Conservation (phyloP, 257 asterid genomes). For the Jasminum sambac region DNA sequence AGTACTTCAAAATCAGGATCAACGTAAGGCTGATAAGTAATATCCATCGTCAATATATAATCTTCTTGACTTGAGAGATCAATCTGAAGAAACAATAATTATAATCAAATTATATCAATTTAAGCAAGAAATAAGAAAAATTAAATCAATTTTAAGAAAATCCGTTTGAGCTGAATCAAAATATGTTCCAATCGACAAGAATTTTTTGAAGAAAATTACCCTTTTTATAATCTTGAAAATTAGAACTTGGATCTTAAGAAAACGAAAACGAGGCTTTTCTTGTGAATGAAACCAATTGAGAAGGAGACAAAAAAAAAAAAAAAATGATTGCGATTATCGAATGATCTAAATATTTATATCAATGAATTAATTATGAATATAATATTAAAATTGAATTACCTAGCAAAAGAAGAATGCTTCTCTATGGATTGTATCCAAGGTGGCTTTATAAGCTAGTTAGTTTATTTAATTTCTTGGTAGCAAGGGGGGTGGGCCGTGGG, state of each 20-base stretch:
- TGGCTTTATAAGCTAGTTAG: not conserved
- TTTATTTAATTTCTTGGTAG: not conserved
- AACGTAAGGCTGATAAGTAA: constrained; percentile 57
- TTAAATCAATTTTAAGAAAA: constrained; percentile 16
- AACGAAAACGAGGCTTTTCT: not conserved
- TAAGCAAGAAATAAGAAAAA: not conserved
- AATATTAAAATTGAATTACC: not conserved
- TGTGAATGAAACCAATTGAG: not conserved
- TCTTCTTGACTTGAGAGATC: constrained; percentile 7
- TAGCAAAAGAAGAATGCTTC: not conserved
- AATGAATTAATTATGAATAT: constrained; percentile 3
- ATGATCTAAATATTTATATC: not conserved
- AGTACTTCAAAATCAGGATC: constrained; percentile 62
- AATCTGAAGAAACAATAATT: not conserved
- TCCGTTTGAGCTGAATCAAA: not conserved
- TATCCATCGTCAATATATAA: constrained; percentile 46
- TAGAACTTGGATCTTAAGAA: constrained; percentile 6
- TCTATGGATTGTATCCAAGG: not conserved
- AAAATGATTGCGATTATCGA: not conserved
- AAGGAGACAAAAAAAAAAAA: too few species aligned
- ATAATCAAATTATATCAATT: not conserved
- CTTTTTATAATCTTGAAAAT: not conserved
- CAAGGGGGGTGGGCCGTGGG: not conserved
- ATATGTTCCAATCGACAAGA: constrained; percentile 11
- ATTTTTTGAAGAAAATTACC: not conserved